Evolutionary conservation across 305 asterid species (phyloP).

Genomic region (Solanum hybrid): DNA sequence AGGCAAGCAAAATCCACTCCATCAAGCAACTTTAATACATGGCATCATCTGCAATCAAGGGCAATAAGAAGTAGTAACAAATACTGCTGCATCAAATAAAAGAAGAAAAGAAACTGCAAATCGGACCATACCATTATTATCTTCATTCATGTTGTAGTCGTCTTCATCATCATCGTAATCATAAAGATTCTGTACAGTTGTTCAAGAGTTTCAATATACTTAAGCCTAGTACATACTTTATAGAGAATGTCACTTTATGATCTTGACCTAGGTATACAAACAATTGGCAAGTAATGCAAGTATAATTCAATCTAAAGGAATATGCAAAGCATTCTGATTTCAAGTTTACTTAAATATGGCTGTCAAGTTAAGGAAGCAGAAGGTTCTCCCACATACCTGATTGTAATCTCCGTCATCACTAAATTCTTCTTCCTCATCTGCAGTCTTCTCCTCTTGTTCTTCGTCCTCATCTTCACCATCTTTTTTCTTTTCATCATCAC

Average conservation of each 20-base stretch:
- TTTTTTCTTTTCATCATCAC: conserved; percentile 27
- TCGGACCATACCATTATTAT: conserved; percentile 33
- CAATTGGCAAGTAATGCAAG: neutral
- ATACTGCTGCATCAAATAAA: neutral
- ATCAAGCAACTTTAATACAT: neutral
- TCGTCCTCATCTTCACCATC: conserved; percentile 52
- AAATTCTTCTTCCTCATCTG: conserved; percentile 50
- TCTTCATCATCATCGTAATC: conserved; percentile 73
- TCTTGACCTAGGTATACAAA: neutral
- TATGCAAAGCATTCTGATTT: neutral
- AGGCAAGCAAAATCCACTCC: neutral
- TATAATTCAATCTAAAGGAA: neutral
- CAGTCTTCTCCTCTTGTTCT: conserved; percentile 29
- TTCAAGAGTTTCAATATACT: neutral
- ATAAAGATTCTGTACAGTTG: conserved; percentile 28
- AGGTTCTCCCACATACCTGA: conserved; percentile 27
- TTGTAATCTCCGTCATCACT: conserved; percentile 59
- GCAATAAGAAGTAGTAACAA: neutral
- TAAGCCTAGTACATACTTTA: neutral
- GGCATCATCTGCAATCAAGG: conserved; percentile 14
- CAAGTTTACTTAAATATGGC: neutral
- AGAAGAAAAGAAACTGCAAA: neutral
- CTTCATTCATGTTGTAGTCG: conserved; percentile 50
- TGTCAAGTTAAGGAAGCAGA: neutral
- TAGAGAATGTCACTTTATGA: neutral